A percentile compares a stretch with the other conserved stretches of the same genome.
These are phyloP conservation scores for Fraxinus xanthoxyloides DNA, from an alignment of 305 asterid genomes.

Conservation along the genomic window DNA sequence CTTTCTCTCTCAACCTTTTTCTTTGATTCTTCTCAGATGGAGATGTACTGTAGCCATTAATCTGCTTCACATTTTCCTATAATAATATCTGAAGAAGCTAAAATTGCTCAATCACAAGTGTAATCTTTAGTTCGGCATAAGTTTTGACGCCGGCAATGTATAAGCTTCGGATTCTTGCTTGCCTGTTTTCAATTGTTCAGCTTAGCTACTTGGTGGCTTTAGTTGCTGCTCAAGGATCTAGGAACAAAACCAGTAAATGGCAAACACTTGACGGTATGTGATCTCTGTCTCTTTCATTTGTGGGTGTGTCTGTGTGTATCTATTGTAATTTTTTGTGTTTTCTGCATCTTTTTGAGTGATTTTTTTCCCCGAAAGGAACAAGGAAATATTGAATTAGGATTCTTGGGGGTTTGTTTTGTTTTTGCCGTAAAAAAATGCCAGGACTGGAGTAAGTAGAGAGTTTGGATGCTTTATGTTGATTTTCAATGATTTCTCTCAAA, in stretches of 20 bases:
- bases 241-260: slow-evolving; percentile 37
- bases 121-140: neutral
- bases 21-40: neutral
- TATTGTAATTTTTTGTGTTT: neutral
- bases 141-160: slow-evolving; percentile 19
- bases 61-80: neutral
- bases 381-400: neutral
- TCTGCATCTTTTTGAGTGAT: neutral
- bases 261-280: slow-evolving; percentile 45
- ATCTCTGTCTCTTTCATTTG: neutral
- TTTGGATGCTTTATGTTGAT: neutral
- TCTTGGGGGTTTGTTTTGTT: neutral
- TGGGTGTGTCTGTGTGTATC: neutral
- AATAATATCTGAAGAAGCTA: neutral
- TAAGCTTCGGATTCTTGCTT: neutral
- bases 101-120: neutral
- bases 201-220: slow-evolving; percentile 37
- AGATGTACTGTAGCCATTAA: neutral
- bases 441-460: neutral
- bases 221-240: slow-evolving; percentile 51
- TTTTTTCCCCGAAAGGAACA: neutral
- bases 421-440: neutral
- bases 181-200: slow-evolving; percentile 11
- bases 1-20: neutral
- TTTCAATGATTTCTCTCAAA: neutral